Percentiles rank a stretch among this genome's conserved stretches.
Evolutionary conservation across 176 grass and related monocot species (phyloP).

Genomic region (Triticum turgidum): DNA sequence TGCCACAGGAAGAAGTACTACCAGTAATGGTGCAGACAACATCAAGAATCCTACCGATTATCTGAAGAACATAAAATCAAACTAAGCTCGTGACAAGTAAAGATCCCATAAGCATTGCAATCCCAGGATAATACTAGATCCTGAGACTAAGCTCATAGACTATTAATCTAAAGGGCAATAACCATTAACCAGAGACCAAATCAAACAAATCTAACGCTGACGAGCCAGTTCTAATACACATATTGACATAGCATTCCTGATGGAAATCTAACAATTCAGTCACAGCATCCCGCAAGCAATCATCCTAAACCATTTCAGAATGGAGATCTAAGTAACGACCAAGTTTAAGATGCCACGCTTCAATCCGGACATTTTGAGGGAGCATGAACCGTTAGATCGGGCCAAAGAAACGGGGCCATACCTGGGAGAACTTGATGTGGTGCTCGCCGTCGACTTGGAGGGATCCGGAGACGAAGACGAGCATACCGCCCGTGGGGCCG

Average conservation of each 20-base stretch:
- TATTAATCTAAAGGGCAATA: not conserved
- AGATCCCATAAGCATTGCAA: not conserved
- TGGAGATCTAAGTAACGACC: not conserved
- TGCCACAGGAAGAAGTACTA: not conserved
- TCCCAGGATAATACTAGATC: not conserved
- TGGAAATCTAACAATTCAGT: not conserved
- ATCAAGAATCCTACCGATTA: not conserved
- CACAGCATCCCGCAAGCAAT: not conserved
- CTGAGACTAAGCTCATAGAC: not conserved
- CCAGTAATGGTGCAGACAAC: not conserved
- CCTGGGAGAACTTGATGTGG: conserved; percentile 74
- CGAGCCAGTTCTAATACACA: not conserved
- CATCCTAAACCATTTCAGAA: not conserved
- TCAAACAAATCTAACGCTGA: not conserved
- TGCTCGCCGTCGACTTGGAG: conserved; percentile 48
- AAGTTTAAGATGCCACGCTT: not conserved
- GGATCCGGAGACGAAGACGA: conserved; percentile 65
- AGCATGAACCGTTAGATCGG: not conserved
- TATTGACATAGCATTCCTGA: not conserved
- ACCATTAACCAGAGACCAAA: not conserved
- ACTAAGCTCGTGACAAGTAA: not conserved
- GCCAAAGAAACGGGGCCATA: not conserved
- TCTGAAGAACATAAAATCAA: not conserved
- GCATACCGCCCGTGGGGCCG: conserved; percentile 59
- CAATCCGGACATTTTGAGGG: not conserved